Percentiles rank a stretch among this genome's conserved stretches.
phyloP scores from a whole-genome alignment of 208 protist genomes.

The Acanthamoeba healyi region DNA sequence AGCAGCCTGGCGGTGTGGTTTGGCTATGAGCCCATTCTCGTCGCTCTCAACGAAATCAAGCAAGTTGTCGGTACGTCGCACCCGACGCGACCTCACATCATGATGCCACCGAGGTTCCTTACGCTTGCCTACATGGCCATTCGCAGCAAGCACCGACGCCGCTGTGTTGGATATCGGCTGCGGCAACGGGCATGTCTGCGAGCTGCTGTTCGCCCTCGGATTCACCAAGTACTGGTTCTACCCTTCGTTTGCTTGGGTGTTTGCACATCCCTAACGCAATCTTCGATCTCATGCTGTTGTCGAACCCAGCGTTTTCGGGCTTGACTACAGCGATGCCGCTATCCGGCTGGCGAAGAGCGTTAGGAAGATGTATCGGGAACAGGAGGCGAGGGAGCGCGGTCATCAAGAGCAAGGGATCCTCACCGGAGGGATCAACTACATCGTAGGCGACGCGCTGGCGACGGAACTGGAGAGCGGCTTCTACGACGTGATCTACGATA shows the following conservation, averaged over 20 bases:
- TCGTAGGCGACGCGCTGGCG: slow-evolving; percentile 10
- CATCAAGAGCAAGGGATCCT: background rate
- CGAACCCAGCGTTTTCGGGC: background rate
- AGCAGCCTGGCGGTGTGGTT: slow-evolving; percentile 48
- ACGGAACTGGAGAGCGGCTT: background rate
- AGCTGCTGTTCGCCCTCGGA: slow-evolving; percentile 10
- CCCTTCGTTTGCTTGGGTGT: background rate
- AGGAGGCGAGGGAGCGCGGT: background rate
- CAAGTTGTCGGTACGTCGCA: background rate
- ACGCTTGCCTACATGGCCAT: background rate
- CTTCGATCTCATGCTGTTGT: background rate
- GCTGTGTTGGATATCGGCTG: slow-evolving; percentile 34
- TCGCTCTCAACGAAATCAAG: slow-evolving; percentile 31
- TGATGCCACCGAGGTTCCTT: background rate
- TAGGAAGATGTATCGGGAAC: background rate
- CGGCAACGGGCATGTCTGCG: slow-evolving; percentile 45
- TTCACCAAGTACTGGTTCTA: background rate
- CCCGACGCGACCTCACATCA: background rate
- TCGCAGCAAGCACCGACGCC: background rate
- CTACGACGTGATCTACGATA: slow-evolving; percentile 54
- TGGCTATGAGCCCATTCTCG: slow-evolving; percentile 40
- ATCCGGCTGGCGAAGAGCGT: background rate
- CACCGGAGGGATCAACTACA: background rate
- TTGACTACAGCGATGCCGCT: slow-evolving; percentile 28
- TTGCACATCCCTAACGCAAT: background rate